Base-by-base conservation (phyloP, 495 filamentous ascomycete genomes). In the Tuber melanosporum region DNA sequence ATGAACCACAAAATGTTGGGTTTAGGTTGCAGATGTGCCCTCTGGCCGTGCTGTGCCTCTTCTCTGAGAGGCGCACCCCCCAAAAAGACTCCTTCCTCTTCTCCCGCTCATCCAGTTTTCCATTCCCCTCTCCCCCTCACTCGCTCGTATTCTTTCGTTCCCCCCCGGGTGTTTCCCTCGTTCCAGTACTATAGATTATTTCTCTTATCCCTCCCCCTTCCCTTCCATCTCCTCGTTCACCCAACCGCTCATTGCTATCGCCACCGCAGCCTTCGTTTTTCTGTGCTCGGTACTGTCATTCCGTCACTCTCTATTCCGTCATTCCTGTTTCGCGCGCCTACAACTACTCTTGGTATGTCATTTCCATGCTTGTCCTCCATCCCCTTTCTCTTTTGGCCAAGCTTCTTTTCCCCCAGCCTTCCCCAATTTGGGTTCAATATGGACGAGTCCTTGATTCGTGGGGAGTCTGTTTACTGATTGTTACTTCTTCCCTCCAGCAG, bases 161-260 rank as follows among this genome's bases (percentile, higher is more conserved):
- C 22, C 20, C 20, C 47, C 22, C 3, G 2, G 49, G 22, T 57
- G 49, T 57, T 52, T 36, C 43, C 73, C 52, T 70, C 75, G 45
- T 78, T 75, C 47, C 73, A 72, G 78, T 57, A n/a, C 79, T 71
- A 78, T 79, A 79, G 57, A 74, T 79, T 73, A 66, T 70, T 80
- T 73, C 46, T 47, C 44, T 15, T 22, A 0, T 46, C 44, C 71
- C 43, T 70, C 46, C 45, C 57, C 72, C 77, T 47, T 43, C 43
- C 66, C 73, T 73, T 47, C 62, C 26, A 57, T 22, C 52, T 57
- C 22, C n/a, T n/a, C 52, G 26, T 66, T 36, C 57, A 1, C 12
- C 26, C 57, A 26, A 17, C 26, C 57, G 52, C 52, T 62, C 57
- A 15, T 66, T 32, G 57, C 32, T 17, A 19, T 66, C 4, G 26